These are phyloP conservation scores for Aspergillus fischeri DNA, from an alignment of 2,329 filamentous ascomycete genomes.

Conservation along the genomic window DNA sequence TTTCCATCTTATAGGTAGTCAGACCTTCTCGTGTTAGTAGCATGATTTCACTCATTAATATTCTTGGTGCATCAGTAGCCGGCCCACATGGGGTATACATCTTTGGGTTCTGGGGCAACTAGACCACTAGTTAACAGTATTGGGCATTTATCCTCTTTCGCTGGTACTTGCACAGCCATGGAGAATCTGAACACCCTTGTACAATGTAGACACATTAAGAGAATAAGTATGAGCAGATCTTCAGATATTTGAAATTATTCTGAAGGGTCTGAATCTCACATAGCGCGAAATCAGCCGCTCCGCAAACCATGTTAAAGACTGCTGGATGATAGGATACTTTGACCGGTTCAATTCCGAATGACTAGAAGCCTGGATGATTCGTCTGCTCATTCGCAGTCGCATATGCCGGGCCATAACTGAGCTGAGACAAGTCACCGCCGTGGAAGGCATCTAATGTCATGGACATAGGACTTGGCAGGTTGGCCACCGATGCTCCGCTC, in stretches of 20 bases:
- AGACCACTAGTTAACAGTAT: neutral
- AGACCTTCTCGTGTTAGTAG: no score
- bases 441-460: conserved; percentile 28
- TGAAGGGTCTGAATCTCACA: neutral
- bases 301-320: neutral
- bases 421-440: conserved; percentile 25
- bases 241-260: neutral
- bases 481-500: conserved; percentile 16
- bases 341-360: neutral
- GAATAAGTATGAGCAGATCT: neutral
- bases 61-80: neutral
- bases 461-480: conserved; percentile 24
- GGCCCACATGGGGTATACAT: neutral
- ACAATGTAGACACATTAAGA: no score
- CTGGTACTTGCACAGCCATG: neutral
- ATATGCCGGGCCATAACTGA: conserved; percentile 27
- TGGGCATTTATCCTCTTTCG: neutral
- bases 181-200: no score
- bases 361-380: conserved; percentile 27
- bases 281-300: neutral
- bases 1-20: no score
- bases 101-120: neutral
- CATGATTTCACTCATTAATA: no score
- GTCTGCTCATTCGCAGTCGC: conserved; percentile 16
- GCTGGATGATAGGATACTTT: neutral